phyloP scores from a whole-genome alignment of 1,284 basidiomycete species.

The Paramarasmius palmivorus region DNA sequence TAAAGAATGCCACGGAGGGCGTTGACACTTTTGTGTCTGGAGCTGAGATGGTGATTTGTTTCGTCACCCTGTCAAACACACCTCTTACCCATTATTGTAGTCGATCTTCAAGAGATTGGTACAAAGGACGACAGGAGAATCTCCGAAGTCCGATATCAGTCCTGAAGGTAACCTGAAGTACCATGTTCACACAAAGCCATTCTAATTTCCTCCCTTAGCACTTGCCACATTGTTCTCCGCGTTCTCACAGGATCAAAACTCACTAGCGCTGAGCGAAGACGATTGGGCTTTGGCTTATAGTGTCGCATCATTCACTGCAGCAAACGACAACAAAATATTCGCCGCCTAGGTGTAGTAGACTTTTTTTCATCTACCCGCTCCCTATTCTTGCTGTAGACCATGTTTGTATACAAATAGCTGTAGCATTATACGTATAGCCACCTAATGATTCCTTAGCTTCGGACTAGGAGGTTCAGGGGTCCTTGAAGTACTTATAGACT shows the following conservation, averaged over 20 bases:
- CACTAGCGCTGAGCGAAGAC: conserved; percentile 9
- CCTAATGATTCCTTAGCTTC: no score
- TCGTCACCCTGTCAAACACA: no score
- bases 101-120: conserved; percentile 11
- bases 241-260: conserved; percentile 4
- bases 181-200: not conserved
- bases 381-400: no score
- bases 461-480: no score
- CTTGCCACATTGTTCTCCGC: conserved; percentile 6
- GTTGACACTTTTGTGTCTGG: conserved; percentile 13
- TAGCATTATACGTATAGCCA: no score
- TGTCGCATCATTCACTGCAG: conserved; percentile 12
- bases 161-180: conserved; percentile 1
- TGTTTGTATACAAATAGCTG: no score
- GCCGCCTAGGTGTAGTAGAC: no score
- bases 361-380: no score
- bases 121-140: conserved; percentile 11
- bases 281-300: conserved; percentile 15
- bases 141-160: conserved; percentile 7
- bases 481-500: no score
- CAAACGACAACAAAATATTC: no score
- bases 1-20: conserved; percentile 11
- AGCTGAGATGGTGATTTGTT: conserved; percentile 9
- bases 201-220: not conserved
- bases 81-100: not conserved